Base-by-base conservation (phyloP, 805 yeast genomes). In the Candida arabinofermentans region DNA sequence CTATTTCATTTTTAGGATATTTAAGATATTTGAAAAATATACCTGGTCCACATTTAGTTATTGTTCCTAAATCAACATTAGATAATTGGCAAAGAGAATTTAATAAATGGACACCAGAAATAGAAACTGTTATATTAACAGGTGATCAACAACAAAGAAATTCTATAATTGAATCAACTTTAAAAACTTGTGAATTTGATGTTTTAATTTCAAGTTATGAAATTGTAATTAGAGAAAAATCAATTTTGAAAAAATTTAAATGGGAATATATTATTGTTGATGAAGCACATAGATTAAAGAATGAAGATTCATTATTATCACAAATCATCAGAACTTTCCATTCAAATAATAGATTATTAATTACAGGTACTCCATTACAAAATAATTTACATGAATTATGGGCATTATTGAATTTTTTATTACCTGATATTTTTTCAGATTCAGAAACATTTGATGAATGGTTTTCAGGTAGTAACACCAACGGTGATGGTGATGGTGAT, bases 41-140 rank as follows among this genome's bases (percentile, higher is more conserved):
- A 13, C 84, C 83, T 47, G 99, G 99, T 0, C 99, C 99, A 0
- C 87, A 83, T 57, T 77, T 93, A 34, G 80, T 93, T 22, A 83
- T 91, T 44, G 98, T 90, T 2, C 99, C 99, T 9, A 93, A 93
- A 61, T 87, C 96, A 0, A 91, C 99, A 0, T 70, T 91, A 42
- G 96, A 93, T 59, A 91, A 93, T 65, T 91, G 99, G 99, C 74
- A 87, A 59, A 75, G 98, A 57, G 99, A 91, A 64, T 91, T 91
- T 66, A 80, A 81, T 23, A 83, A 79, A 62, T 91, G 98, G 98
- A 93, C 97, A 0, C 97, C 98, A 0, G 96, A 89, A 4, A 96
- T 91, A 10, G 78, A 81, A 49, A 86, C 84, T 1, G 69, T 88
- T 8, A 89, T 93, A 1, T 66, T 93, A 34, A 96, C 88, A 60